A percentile compares a stretch with the other conserved stretches of the same genome.
phyloP scores from a whole-genome alignment of 352 stramenopile species.

The Detonula confervacea region DNA sequence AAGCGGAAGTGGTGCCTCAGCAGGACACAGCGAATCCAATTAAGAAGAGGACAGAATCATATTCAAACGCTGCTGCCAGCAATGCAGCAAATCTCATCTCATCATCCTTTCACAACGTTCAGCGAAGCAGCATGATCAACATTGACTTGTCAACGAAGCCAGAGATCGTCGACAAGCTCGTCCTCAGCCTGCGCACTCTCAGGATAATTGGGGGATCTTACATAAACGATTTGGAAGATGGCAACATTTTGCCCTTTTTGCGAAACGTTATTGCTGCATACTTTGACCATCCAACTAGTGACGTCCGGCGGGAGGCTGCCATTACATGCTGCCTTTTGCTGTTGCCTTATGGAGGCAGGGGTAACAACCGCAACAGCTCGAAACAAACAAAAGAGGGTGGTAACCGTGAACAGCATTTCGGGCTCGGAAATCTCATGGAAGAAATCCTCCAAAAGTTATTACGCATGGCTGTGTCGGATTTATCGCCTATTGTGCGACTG shows the following conservation, averaged over 20 bases:
- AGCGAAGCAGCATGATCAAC: neutral
- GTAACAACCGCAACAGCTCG: neutral
- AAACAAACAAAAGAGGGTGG: too few species aligned
- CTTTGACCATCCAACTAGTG: conserved; percentile 89
- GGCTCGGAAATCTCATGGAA: conserved; percentile 88
- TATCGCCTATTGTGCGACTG: conserved; percentile 89
- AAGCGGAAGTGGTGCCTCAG: conserved; percentile 13
- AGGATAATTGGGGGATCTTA: conserved; percentile 89
- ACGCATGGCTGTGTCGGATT: conserved; percentile 92
- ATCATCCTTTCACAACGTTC: too few species aligned
- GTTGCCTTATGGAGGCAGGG: conserved; percentile 59
- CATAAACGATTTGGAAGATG: conserved; percentile 86
- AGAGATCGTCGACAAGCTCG: conserved; percentile 73
- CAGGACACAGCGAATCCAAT: neutral
- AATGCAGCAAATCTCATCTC: neutral
- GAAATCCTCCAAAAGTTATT: conserved; percentile 92
- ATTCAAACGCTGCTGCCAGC: conserved; percentile 22
- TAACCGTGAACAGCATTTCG: conserved; percentile 16
- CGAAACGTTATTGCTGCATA: conserved; percentile 93
- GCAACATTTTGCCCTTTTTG: conserved; percentile 94
- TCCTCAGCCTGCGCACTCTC: conserved; percentile 93
- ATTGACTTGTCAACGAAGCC: conserved; percentile 73
- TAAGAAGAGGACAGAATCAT: conserved; percentile 73
- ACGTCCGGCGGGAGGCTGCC: conserved; percentile 90
- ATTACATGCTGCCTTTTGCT: conserved; percentile 86